Percentiles rank a stretch among this genome's conserved stretches.
Evolutionary conservation across 2,329 filamentous ascomycete genomes (phyloP).

Genomic region (Moelleriella libera): DNA sequence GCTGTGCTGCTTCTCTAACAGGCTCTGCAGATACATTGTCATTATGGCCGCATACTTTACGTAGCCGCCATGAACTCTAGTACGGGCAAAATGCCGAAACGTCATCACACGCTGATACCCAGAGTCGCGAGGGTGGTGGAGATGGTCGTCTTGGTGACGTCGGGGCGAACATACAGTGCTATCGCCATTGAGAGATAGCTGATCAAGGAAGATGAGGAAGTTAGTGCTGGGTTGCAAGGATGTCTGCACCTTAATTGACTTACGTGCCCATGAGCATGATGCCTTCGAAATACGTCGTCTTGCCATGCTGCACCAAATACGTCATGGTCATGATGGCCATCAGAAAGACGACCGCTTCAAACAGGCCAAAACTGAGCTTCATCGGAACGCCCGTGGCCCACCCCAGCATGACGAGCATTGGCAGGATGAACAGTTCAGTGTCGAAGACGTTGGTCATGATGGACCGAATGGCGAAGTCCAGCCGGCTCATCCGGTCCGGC

Average conservation of each 20-base stretch:
- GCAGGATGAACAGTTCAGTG: conserved; percentile 3
- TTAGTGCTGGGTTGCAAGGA: neutral
- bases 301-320: conserved; percentile 6
- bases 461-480: conserved; percentile 4
- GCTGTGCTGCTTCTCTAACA: neutral
- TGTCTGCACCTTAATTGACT: neutral
- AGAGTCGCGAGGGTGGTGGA: neutral
- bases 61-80: neutral
- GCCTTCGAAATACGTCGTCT: conserved; percentile 7
- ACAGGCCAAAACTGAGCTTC: conserved; percentile 6
- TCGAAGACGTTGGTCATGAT: conserved; percentile 4
- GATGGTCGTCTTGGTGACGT: neutral
- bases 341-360: conserved; percentile 6
- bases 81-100: neutral
- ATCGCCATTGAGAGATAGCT: conserved; percentile 6
- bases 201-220: neutral
- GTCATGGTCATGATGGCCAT: conserved; percentile 7
- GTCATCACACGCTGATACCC: neutral
- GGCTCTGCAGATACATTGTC: conserved; percentile 1
- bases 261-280: conserved; percentile 9
- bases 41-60: conserved; percentile 3
- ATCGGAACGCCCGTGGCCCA: conserved; percentile 3
- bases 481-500: conserved; percentile 1
- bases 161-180: conserved; percentile 6
- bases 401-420: conserved; percentile 3